Base-by-base conservation (phyloP, 306 rosid species). In the Dicorynia guianensis region DNA sequence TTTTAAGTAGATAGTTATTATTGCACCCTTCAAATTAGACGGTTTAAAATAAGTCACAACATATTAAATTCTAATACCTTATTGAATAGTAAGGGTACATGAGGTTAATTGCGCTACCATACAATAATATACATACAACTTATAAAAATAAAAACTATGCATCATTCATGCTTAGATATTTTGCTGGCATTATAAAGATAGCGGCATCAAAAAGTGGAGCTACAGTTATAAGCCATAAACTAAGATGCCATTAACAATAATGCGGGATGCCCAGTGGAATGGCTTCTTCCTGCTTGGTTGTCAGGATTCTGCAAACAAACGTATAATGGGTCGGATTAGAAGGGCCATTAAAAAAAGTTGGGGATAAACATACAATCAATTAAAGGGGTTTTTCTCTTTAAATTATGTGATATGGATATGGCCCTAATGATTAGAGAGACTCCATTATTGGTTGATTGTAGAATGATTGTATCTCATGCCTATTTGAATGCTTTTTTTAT, bases 361-460 rank as follows among this genome's bases (percentile, higher is more conserved):
- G 54, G 40, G 56, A 25, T 5, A 52, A 38, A 46, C 11, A 43
- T 11, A 5, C n/a, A n/a, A n/a, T 25, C 30, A 25, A 25, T 33
- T 33, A 52, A 69, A 59, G 69, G 14, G 61, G 36, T 57, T 38
- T 39, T 69, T 53, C 34, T 67, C 66, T 69, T 61, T 58, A 55
- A 66, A 49, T 38, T 56, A 65, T 72, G 72, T 30, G 52, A 58
- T 72, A 15, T 18, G 61, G 67, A 83, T 55, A 43, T 72, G 81
- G 73, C 57, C 77, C 69, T 72, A 78, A 86, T 89, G 80, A 84
- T 89, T 86, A 75, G 89, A 77, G 82, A 10, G 48, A 34, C 76
- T 30, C 78, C 71, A 86, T 84, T 66, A 86, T 84, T 84, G 89
- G 81, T 67, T 71, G 64, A 75, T 56, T n/a, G n/a, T 3, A 56